Evolutionary conservation across 129 eudicot species (phyloP).

Genomic region (Artemisia annua): DNA sequence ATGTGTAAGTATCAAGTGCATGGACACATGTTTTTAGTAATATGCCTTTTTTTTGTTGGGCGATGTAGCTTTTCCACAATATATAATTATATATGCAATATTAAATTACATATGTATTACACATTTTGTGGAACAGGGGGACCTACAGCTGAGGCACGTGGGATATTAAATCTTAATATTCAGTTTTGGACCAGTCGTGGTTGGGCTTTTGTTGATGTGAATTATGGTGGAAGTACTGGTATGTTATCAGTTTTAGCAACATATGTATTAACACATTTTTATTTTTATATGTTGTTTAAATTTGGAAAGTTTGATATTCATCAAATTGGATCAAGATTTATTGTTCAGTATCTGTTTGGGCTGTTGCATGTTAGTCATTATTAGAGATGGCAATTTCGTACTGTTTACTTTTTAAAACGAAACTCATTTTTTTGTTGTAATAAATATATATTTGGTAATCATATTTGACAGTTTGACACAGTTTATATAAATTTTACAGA

Average conservation of each 20-base stretch:
- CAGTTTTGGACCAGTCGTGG: slow-evolving; percentile 99
- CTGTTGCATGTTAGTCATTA: no score
- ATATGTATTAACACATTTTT: not conserved
- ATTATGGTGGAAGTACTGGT: slow-evolving; percentile 99
- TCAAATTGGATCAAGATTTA: no score
- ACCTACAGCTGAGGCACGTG: slow-evolving; percentile 92
- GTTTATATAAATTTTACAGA: not conserved
- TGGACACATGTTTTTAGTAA: not conserved
- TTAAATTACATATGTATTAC: not conserved
- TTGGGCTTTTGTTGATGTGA: slow-evolving; percentile 99
- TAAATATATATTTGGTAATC: not conserved
- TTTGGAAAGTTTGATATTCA: not conserved
- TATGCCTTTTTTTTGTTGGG: not conserved
- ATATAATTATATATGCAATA: not conserved
- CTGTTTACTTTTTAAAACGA: no score
- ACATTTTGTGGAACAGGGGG: slow-evolving; percentile 63
- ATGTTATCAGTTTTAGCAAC: slow-evolving; percentile 19
- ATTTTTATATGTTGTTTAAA: not conserved
- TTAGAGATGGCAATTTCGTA: no score
- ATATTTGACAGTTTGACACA: not conserved
- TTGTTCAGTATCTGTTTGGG: no score
- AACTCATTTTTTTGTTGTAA: not conserved
- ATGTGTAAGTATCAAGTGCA: not conserved
- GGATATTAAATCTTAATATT: slow-evolving; percentile 65
- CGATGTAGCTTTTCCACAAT: not conserved